These are phyloP conservation scores for Nakataea oryzae DNA, from an alignment of 2,329 filamentous ascomycete genomes.

Conservation along the genomic window DNA sequence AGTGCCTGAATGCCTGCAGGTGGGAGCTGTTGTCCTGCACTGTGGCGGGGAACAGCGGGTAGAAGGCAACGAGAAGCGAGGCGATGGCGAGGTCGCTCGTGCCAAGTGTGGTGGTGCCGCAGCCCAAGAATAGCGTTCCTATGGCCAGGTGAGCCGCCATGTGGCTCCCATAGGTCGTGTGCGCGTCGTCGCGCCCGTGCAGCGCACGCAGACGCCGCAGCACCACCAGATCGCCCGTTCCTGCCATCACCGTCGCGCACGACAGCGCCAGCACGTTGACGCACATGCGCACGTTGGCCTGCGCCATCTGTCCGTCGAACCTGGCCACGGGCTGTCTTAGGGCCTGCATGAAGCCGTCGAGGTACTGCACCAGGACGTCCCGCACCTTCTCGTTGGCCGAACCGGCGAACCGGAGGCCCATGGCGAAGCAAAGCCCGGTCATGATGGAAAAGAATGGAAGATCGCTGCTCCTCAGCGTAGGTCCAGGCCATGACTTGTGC, in stretches of 20 bases:
- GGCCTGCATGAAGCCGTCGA: slow-evolving; percentile 79
- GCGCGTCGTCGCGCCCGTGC: slow-evolving; percentile 74
- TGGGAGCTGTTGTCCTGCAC: slow-evolving; percentile 93
- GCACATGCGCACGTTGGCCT: slow-evolving; percentile 79
- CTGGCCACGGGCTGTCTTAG: slow-evolving; percentile 45
- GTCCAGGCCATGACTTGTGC: neutral
- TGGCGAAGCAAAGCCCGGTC: slow-evolving; percentile 74
- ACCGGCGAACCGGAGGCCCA: slow-evolving; percentile 65
- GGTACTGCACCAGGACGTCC: slow-evolving; percentile 71
- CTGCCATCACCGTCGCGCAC: slow-evolving; percentile 84
- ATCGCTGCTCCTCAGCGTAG: slow-evolving; percentile 63
- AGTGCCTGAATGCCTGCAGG: slow-evolving; percentile 89
- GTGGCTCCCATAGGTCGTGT: slow-evolving; percentile 87
- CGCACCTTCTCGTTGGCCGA: slow-evolving; percentile 61
- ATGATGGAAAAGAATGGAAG: slow-evolving; percentile 90
- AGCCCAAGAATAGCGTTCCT: slow-evolving; percentile 81
- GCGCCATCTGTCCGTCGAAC: slow-evolving; percentile 78
- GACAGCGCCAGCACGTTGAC: slow-evolving; percentile 80
- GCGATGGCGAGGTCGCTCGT: slow-evolving; percentile 82
- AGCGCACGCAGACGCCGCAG: slow-evolving; percentile 78
- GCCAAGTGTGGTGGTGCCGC: slow-evolving; percentile 84
- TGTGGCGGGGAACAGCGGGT: slow-evolving; percentile 79
- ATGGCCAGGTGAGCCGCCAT: slow-evolving; percentile 88
- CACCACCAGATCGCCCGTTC: slow-evolving; percentile 78
- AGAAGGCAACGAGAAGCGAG: slow-evolving; percentile 80